Evolutionary conservation across 2,329 filamentous ascomycete genomes (phyloP), one percentile per base, ranked within the genome.

Genomic region (Epichloe baconii): DNA sequence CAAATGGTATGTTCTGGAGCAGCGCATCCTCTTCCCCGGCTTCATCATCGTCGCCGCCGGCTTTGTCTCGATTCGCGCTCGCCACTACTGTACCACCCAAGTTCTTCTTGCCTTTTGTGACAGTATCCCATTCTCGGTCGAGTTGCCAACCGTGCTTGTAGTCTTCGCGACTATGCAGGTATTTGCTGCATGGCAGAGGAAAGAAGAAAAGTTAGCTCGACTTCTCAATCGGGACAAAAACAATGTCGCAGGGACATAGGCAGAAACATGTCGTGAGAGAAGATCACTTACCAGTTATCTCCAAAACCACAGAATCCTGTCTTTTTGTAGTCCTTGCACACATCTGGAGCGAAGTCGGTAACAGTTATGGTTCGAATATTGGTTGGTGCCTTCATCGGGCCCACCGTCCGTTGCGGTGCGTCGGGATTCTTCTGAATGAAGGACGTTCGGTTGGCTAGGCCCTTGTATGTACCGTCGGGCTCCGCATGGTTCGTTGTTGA

Each of bases 61-160:
- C 58, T 10, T 51, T 55, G 41, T 67, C 62, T 14, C 76, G 71
- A 57, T 80, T 78, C 3, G 79, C 79, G 49, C 75, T 80, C 26
- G 80, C 77, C 2, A 85, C 72, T 0, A 80, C 68, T 3, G 79
- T 86, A 6, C 82, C 83, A 5, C 70, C 73, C 0, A 77, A 58
- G 44, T 78, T 74, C 62, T 80, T 83, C 66, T 81, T 83, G 47
- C 78, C 85, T 61, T 86, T 90, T 6, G 82, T 86, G 2, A 83
- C 81, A 37, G 80, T 84, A 64, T 98, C 93, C 93, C 93, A 98
- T 47, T 97, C 91, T 49, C 79, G 78, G 66, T 98, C 93, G 4
- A 98, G 75, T 65, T 97, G 88, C 93, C 93, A 98, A 3, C 93
- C 93, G 64, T 90, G 85, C 59, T 91, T 88, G 63, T 88, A 85